phyloP scores from a whole-genome alignment of 2,329 filamentous ascomycete species.

The Sporothrix phasma region DNA sequence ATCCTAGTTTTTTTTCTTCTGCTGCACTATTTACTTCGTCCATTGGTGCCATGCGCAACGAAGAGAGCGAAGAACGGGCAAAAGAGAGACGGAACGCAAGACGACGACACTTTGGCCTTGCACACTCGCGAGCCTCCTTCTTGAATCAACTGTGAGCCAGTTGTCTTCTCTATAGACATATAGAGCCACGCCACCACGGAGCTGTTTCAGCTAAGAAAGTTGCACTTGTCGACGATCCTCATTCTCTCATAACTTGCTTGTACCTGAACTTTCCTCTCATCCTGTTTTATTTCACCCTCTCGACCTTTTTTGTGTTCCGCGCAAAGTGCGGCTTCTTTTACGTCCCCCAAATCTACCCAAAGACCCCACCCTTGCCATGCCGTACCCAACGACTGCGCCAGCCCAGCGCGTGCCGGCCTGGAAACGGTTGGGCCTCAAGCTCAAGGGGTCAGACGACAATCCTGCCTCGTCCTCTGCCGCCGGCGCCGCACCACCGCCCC shows the following conservation, averaged over 20 bases:
- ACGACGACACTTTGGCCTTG: not conserved
- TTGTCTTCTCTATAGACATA: not conserved
- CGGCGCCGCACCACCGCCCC: slow-evolving; percentile 6
- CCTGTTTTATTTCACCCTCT: not conserved
- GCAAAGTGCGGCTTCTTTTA: not conserved
- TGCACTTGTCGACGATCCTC: not conserved
- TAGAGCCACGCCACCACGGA: not conserved
- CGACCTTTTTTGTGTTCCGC: not conserved
- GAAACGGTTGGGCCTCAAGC: slow-evolving; percentile 55
- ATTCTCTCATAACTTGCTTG: not conserved
- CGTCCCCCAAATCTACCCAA: not conserved
- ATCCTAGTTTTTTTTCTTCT: slow-evolving; percentile 14
- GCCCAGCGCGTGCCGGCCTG: slow-evolving; percentile 44
- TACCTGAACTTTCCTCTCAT: not conserved
- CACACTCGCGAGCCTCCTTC: not conserved
- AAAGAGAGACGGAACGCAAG: not conserved
- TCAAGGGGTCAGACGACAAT: slow-evolving; percentile 37
- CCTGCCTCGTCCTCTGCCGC: slow-evolving; percentile 23
- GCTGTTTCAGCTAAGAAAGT: not conserved
- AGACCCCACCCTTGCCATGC: slow-evolving; percentile 25
- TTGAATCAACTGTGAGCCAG: no score
- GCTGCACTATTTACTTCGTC: slow-evolving; percentile 7
- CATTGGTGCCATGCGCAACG: slow-evolving; percentile 6
- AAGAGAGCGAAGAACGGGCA: not conserved
- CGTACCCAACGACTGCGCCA: slow-evolving; percentile 34